Evolutionary conservation across 805 yeast species (phyloP).

Genomic region (fission yeast (Schizosaccharomyces pombe)): ASM294v3 CU329670.1:3306001-3306500

Average conservation of each 20-base stretch:
- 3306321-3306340: conserved; percentile 73
- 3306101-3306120: conserved; percentile 91
- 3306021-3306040: conserved; percentile 94
- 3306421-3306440: conserved; percentile 98
- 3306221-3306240: conserved; percentile 97
- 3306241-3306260: conserved; percentile 89
- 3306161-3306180: conserved; percentile 79
- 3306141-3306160: conserved; percentile 92
- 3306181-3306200: conserved; percentile 44
- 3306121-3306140: conserved; percentile 85
- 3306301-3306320: conserved; percentile 84
- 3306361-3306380: conserved; percentile 84
- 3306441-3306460: conserved; percentile 91
- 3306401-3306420: conserved; percentile 63
- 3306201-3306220: conserved; percentile 69
- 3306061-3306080: conserved; percentile 82
- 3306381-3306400: conserved; percentile 66
- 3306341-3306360: conserved; percentile 74
- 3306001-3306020: conserved; percentile 98
- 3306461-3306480: conserved; percentile 99
- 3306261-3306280: conserved; percentile 92
- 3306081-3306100: conserved; percentile 89
- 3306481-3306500: conserved; percentile 95
- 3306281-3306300: conserved; percentile 88
- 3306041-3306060: conserved; percentile 97